Evolutionary conservation across 2,329 filamentous ascomycete species (phyloP).

Genomic region (Endothia cerciana): DNA sequence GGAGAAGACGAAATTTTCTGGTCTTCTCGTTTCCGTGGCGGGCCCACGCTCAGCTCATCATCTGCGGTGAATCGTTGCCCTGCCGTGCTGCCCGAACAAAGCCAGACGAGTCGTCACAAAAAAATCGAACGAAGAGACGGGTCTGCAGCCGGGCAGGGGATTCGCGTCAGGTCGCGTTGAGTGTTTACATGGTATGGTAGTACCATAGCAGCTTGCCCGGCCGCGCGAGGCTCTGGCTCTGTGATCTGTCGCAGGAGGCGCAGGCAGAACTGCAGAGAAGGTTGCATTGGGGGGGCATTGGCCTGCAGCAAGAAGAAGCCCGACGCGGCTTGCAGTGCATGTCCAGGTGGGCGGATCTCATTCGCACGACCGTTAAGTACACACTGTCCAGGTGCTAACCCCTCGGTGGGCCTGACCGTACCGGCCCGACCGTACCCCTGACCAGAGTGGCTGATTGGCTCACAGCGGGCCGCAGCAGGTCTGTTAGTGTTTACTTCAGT

Average conservation of each 20-base stretch:
- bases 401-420: conserved; percentile 15
- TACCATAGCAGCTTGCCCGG: not conserved
- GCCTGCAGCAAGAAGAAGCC: conserved; percentile 3
- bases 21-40: too few relatives aligned
- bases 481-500: conserved; percentile 12
- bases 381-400: not conserved
- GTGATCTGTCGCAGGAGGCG: not conserved
- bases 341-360: conserved; percentile 9
- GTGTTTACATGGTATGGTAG: not conserved
- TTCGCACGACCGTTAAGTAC: conserved; percentile 12
- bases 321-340: not conserved
- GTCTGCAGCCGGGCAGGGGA: conserved; percentile 2
- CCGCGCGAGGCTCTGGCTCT: not conserved
- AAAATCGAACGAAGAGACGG: not conserved
- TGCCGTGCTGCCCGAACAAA: not conserved
- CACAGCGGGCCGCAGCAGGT: not conserved
- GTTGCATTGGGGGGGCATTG: not conserved
- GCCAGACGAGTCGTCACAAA: not conserved
- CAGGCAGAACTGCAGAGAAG: not conserved
- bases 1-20: not conserved
- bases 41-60: too few relatives aligned
- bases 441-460: conserved; percentile 12
- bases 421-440: too few relatives aligned
- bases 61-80: too few relatives aligned
- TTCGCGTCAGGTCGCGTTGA: conserved; percentile 1